These are phyloP conservation scores for Sporothrix sp. DNA, from an alignment of 2,329 filamentous ascomycete species.

Conservation along the genomic window DNA sequence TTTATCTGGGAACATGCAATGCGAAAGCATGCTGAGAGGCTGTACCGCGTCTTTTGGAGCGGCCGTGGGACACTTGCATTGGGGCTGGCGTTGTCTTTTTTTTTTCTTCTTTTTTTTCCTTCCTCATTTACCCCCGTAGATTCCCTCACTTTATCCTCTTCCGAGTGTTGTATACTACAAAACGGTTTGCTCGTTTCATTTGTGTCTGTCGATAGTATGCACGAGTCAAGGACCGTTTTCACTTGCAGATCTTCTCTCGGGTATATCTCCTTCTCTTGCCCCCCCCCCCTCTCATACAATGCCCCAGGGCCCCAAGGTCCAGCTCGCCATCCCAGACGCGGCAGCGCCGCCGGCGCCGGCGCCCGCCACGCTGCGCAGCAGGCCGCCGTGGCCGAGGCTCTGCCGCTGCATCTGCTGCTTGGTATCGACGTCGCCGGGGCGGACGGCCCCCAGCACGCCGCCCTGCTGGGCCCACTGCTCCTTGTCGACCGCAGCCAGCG, in stretches of 20 bases:
- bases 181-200: no score
- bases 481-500: conserved; percentile 59
- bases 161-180: background rate
- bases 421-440: conserved; percentile 48
- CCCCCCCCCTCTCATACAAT: conserved; percentile 35
- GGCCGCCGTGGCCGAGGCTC: conserved; percentile 48
- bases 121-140: background rate
- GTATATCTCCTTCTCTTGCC: no score
- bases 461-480: conserved; percentile 64
- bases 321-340: conserved; percentile 34
- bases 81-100: conserved; percentile 4
- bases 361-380: conserved; percentile 29
- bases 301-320: conserved; percentile 56
- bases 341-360: conserved; percentile 26
- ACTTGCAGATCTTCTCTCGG: no score
- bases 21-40: no score
- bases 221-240: no score
- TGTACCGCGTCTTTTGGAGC: no score
- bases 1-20: no score
- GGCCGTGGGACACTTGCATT: no score
- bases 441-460: conserved; percentile 47
- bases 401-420: conserved; percentile 51
- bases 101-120: background rate
- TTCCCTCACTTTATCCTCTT: no score
- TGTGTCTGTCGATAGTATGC: no score